These are phyloP conservation scores for Dendrobium huoshanense DNA, from an alignment of 106 monocot species.

Conservation along the genomic window DNA sequence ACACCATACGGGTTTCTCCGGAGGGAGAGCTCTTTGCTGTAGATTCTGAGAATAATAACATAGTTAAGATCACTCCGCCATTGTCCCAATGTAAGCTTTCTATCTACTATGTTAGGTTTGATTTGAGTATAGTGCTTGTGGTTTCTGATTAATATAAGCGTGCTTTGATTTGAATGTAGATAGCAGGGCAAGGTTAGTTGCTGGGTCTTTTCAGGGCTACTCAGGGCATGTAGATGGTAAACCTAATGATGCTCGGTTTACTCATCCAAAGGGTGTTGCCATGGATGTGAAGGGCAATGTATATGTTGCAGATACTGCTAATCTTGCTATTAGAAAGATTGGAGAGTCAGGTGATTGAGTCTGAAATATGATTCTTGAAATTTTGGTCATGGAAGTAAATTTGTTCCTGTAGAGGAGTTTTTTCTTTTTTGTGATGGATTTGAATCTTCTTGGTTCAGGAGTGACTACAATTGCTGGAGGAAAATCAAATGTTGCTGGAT, in stretches of 20 bases:
- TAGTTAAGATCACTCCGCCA: slow-evolving; percentile 62
- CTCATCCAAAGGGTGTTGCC: slow-evolving; percentile 80
- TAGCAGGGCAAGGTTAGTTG: slow-evolving; percentile 92
- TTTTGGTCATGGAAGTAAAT: neutral
- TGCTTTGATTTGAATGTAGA: slow-evolving; percentile 34
- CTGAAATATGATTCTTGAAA: neutral
- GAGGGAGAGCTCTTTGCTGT: slow-evolving; percentile 90
- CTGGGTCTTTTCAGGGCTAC: slow-evolving; percentile 94
- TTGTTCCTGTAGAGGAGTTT: neutral
- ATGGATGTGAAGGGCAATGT: slow-evolving; percentile 95
- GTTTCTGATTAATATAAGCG: neutral
- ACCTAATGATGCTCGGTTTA: slow-evolving; percentile 86
- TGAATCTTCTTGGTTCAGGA: slow-evolving; percentile 32
- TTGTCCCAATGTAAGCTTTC: slow-evolving; percentile 70
- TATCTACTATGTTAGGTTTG: neutral
- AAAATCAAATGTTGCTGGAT: slow-evolving; percentile 76
- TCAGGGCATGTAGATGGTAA: slow-evolving; percentile 96
- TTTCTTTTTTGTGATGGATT: too few species aligned
- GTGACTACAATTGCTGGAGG: slow-evolving; percentile 95
- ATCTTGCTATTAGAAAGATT: slow-evolving; percentile 92
- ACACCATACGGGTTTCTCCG: slow-evolving; percentile 75
- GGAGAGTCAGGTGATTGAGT: slow-evolving; percentile 61
- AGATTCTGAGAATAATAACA: slow-evolving; percentile 66
- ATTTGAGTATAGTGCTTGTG: neutral
- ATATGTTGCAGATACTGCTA: slow-evolving; percentile 87